Evolutionary conservation across 2,329 filamentous ascomycete species (phyloP), one percentile per base, ranked within the genome.

Genomic region (Grosmannia clavigera): DNA sequence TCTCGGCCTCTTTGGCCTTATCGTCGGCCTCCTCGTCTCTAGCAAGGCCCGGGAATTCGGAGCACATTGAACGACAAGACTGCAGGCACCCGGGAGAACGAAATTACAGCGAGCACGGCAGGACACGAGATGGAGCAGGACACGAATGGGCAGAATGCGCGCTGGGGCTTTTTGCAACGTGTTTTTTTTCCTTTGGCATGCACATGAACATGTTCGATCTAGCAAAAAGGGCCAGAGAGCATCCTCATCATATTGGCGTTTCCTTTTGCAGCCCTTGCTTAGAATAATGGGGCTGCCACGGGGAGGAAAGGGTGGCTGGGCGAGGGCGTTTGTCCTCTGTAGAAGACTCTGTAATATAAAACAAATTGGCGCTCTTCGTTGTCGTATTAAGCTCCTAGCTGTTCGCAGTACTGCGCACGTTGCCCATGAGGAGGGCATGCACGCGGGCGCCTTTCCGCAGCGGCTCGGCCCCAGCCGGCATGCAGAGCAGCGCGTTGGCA

Each of bases 1-100:
- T 56, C 81, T 99, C 12, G 94, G 95, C 64, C 84, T 99, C 3
- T 99, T 99, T 70, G 95, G 94, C 61, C 81, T 99, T 64, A 99
- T 99, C 70, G 86, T 99, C 66, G 94, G 95, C 54, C 81, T 99
- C 60, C 80, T 99, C 65, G 82, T 97, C 58, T 89, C 90, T 61
- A 82, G 86, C 71, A 95, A 94, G 75, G 91, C 94, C 31, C 71
- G 77, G 29, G 88, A 91, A 64, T 95, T 96, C 64, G 78, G 78
- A 64, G 70, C 71, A 63, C 51, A 63, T n/a, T 63, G 60, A 61
- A 14, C 14, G 27, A 40, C 11, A n/a, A 57, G 2, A 6, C 25
- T 3, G 22, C 27, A 40, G 38, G 12, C 12, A 16, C 0, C 12
- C 14, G 38, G 19, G 50, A 33, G 22, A 11, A 52, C 29, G 50